Evolutionary conservation across 192 early-diverging fungal genomes (phyloP), one percentile per base, ranked within the genome.

Genomic region (Backusella mclennaniae): DNA sequence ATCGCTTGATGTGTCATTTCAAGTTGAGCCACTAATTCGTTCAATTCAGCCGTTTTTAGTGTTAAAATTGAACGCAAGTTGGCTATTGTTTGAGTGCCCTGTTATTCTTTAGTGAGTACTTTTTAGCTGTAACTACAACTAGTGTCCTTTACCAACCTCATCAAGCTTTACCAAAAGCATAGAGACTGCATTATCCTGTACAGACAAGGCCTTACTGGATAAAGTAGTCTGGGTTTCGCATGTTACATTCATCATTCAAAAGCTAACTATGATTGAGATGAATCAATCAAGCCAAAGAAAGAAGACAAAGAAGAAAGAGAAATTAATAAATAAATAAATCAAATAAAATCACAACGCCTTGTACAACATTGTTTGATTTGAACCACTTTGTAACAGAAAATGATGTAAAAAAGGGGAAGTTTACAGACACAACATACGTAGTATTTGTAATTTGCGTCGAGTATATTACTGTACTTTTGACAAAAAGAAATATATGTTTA

Each of bases 21-120:
- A 26, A 81, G 71, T 49, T 81, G 80, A 29, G 66, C 72, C 8
- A 81, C 29, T 17, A 81, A 46, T 70, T 81, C 76, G 21, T 71
- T 76, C 12, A 81, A 63, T 49, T 81, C 80, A 26, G 80, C 80
- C 15, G 80, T 81, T n/a, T 81, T 81, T 4, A 77, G 35, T 4
- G 72, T 74, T 9, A 81, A 66, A 29, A 81, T 77, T 23, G 76
- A 77, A 3, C 76, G 75, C 15, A 81, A 38, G 52, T 81, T 81
- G 35, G 75, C 71, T 36, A 81, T 77, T 31, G 80, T 81, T 59
- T 81, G 75, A 31, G 68, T 70, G 3, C 76, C 80, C 80, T 81
- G 42, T 33, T 63, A 63, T 63, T 63, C 8, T 12, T 29, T 63
- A 29, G 26, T 66, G 14, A 69, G 39, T 23, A 75, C 19, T 59